These are phyloP conservation scores for Phytophthora chlamydospora DNA, from an alignment of 352 stramenopile genomes.

Conservation along the genomic window DNA sequence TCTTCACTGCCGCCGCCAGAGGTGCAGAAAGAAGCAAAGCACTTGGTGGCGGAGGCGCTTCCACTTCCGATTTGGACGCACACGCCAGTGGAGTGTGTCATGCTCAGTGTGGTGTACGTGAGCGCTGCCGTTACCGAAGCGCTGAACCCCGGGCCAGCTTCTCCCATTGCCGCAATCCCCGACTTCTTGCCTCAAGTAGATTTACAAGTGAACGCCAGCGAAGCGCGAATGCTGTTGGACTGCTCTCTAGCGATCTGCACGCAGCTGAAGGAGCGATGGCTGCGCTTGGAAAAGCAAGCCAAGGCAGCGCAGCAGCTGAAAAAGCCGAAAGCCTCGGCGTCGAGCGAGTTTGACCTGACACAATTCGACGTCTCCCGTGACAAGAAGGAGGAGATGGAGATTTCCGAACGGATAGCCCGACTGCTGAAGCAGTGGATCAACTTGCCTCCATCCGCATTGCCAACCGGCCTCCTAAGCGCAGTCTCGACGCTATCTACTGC, in stretches of 20 bases:
- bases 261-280: slow-evolving; percentile 68
- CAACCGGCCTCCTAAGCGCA: slow-evolving; percentile 13
- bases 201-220: slow-evolving; percentile 42
- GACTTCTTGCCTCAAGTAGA: slow-evolving; percentile 59
- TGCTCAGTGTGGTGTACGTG: slow-evolving; percentile 74
- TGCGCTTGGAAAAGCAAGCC: slow-evolving; percentile 57
- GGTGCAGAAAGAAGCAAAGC: slow-evolving; percentile 72
- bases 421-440: slow-evolving; percentile 69
- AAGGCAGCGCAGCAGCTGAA: slow-evolving; percentile 40
- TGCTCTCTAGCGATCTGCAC: slow-evolving; percentile 63
- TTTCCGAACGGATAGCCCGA: slow-evolving; percentile 55
- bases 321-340: slow-evolving; percentile 14
- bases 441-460: slow-evolving; percentile 33
- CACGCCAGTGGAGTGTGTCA: slow-evolving; percentile 64
- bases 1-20: slow-evolving; percentile 43
- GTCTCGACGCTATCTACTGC: slow-evolving; percentile 1
- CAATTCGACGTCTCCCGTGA: slow-evolving; percentile 59
- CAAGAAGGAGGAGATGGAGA: slow-evolving; percentile 56
- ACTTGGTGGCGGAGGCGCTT: slow-evolving; percentile 60
- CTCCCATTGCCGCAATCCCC: slow-evolving; percentile 31
- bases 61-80: slow-evolving; percentile 70
- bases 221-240: slow-evolving; percentile 58
- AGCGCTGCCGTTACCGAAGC: slow-evolving; percentile 58
- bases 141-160: slow-evolving; percentile 17
- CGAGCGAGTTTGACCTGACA: slow-evolving; percentile 57